These are phyloP conservation scores for Aureobasidium melanogenum DNA, from an alignment of 2,329 filamentous ascomycete species.

Conservation along the genomic window DNA sequence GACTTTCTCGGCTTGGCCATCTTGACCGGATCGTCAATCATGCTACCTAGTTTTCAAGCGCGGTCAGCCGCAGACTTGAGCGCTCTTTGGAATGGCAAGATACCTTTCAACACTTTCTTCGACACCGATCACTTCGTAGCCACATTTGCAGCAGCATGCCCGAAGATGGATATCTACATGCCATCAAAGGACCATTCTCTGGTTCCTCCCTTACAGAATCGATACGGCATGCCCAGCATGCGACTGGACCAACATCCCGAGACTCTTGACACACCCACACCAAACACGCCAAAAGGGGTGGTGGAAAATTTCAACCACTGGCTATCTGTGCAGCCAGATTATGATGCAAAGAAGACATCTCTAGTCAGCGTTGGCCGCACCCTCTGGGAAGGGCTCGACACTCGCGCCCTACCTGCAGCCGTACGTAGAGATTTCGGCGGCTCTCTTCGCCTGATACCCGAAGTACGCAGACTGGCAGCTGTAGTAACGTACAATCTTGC, in stretches of 20 bases:
- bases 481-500: conserved; percentile 26
- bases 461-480: conserved; percentile 25
- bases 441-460: conserved; percentile 20
- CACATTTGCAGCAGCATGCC: conserved; percentile 18
- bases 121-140: conserved; percentile 22
- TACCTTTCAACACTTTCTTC: conserved; percentile 20
- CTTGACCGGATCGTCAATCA: conserved; percentile 37
- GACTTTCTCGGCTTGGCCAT: conserved; percentile 40
- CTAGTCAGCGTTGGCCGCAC: conserved; percentile 22
- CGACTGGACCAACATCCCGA: conserved; percentile 18
- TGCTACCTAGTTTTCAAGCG: conserved; percentile 16
- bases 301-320: conserved; percentile 18
- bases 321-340: conserved; percentile 14
- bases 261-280: background rate
- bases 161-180: conserved; percentile 21
- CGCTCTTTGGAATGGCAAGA: conserved; percentile 19
- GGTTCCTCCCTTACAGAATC: conserved; percentile 15
- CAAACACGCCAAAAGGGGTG: conserved; percentile 15
- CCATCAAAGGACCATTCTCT: conserved; percentile 13
- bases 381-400: conserved; percentile 22
- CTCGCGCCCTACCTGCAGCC: conserved; percentile 18
- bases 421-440: conserved; percentile 23
- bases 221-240: conserved; percentile 18
- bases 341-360: conserved; percentile 11
- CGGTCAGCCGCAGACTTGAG: conserved; percentile 15